phyloP scores from a whole-genome alignment of 23 red algal genomes.

The Gracilaria caudata region DNA sequence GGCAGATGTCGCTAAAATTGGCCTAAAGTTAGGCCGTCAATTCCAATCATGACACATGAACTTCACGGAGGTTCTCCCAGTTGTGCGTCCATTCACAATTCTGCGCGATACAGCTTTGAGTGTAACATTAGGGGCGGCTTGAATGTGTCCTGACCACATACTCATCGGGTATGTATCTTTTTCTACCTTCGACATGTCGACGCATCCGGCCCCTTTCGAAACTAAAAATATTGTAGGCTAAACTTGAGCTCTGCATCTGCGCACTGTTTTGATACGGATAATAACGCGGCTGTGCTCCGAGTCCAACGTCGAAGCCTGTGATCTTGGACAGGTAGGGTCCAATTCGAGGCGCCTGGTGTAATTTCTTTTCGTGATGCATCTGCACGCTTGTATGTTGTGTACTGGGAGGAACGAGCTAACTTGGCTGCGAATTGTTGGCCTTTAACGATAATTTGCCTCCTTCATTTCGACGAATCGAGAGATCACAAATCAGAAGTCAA shows the following conservation, averaged over 20 bases:
- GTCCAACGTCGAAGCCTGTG: no score
- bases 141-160: not conserved
- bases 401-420: not conserved
- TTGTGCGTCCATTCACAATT: not conserved
- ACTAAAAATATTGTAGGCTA: not conserved
- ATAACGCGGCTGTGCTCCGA: no score
- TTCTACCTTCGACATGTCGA: conserved; percentile 15
- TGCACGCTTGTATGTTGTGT: not conserved
- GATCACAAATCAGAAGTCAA: no score
- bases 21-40: no score
- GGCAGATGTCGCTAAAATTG: no score
- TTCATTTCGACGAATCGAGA: no score
- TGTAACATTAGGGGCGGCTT: not conserved
- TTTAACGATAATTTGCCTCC: no score
- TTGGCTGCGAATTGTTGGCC: no score
- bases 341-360: not conserved
- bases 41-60: no score
- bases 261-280: not conserved
- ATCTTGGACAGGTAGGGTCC: no score
- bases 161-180: not conserved
- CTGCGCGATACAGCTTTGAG: not conserved
- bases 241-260: not conserved
- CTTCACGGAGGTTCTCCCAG: no score
- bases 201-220: not conserved
- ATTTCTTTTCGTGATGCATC: not conserved